Base-by-base conservation (phyloP, 2,329 filamentous ascomycete species). In the Leptographium radiaticola region DNA sequence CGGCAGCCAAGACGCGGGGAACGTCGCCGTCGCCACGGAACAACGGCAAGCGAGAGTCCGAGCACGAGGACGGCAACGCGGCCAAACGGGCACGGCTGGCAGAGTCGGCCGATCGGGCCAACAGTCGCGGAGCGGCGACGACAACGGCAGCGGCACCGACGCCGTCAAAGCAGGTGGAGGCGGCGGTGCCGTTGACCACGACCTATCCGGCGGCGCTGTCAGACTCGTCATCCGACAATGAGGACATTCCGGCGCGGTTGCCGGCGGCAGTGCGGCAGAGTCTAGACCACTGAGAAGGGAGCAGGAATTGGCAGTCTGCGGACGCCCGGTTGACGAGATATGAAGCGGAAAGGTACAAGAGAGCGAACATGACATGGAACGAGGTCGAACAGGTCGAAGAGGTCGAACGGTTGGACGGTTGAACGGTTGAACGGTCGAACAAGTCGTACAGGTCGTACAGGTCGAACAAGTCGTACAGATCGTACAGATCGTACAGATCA, bases 211-310 rank as follows among this genome's bases (percentile, higher is more conserved):
- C 62, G 18, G 59, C 60, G 11, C 56, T 61, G 12, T 63, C 62
- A 0, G 63, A 63, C 9, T 65, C 64, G 1, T 62, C 60, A 7
- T 62, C 62, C 20, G 64, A 63, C 34, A 60, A 65, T 34, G 64
- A 65, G 11, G 66, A 67, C 44, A 68, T 69, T 36, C 67, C 67
- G 0, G 61, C 66, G 1, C 62, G 59, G 8, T 57, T 69, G 16
- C 67, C 67, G 0, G 46, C 62, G 0, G 60, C 62, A n/a, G 60
- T 67, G 9, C 59, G 63, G 16, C 61, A 64, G 53, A 66, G 62
- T 16, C 52, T 67, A 3, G 43, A 44, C 20, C 25, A 48, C 7
- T 42, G 8, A 25, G 11, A 25, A 3, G 25, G 25, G 5, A 25
- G 25, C 25, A 25, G 25, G 25, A 25, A 25, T 25, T 25, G 25